These are phyloP conservation scores for Ceratobasidium sp. DNA, from an alignment of 1,284 basidiomycete species.

Conservation along the genomic window DNA sequence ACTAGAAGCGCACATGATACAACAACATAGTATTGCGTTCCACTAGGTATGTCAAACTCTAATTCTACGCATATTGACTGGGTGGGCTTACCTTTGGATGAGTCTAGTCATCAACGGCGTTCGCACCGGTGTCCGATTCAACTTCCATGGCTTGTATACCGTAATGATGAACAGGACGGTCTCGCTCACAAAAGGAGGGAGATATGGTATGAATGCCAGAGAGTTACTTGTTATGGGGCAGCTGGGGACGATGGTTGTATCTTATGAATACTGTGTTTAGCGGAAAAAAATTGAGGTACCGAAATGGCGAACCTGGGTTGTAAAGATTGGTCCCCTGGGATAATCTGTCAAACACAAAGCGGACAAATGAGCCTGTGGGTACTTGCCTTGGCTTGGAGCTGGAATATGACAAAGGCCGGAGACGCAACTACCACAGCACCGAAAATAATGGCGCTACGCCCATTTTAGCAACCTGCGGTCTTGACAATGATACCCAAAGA, in stretches of 20 bases:
- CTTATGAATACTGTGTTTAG: background rate
- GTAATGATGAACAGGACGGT: constrained; percentile 11
- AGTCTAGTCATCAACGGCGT: constrained; percentile 2
- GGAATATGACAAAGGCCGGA: background rate
- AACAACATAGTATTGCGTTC: constrained; percentile 18
- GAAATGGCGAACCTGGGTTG: constrained; percentile 13
- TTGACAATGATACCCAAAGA: background rate
- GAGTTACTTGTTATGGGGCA: constrained; percentile 16
- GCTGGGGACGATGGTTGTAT: background rate
- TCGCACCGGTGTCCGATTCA: background rate
- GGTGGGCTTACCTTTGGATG: background rate
- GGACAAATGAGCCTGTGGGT: background rate
- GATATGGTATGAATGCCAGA: constrained; percentile 12
- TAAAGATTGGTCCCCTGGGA: background rate
- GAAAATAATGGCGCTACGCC: background rate
- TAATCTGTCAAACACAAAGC: background rate
- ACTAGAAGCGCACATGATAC: too few species aligned
- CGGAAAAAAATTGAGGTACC: background rate
- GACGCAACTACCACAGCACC: background rate
- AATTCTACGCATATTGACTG: too few species aligned
- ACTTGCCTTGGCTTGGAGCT: constrained; percentile 15
- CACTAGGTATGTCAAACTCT: background rate
- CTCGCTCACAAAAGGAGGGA: constrained; percentile 12
- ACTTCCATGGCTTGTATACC: constrained; percentile 25
- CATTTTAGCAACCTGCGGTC: background rate